phyloP scores from a whole-genome alignment of 1,139 yeast genomes.

The Yamadazyma aaseri region DNA sequence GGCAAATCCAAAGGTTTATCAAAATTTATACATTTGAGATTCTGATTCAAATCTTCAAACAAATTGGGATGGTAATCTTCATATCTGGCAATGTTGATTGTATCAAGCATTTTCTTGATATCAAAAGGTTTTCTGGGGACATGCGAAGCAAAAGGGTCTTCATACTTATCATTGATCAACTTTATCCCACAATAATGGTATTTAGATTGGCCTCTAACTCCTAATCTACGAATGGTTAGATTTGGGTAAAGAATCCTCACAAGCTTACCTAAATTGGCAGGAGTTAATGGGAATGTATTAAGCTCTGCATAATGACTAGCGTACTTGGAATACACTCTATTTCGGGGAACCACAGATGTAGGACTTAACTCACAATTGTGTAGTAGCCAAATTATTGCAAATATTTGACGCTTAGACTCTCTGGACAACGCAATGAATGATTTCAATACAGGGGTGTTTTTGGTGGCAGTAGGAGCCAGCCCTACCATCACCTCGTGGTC shows the following conservation, averaged over 20 bases:
- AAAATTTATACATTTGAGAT: conserved; percentile 22
- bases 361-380: conserved; percentile 64
- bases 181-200: conserved; percentile 89
- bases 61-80: conserved; percentile 37
- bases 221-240: conserved; percentile 78
- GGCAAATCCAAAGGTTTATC: conserved; percentile 46
- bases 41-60: conserved; percentile 27
- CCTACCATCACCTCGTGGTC: neutral
- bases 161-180: conserved; percentile 36
- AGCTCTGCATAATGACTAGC: conserved; percentile 69
- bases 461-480: neutral
- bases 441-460: too few species aligned
- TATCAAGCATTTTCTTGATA: conserved; percentile 1
- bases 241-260: conserved; percentile 73
- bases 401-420: conserved; percentile 71
- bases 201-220: conserved; percentile 85
- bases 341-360: conserved; percentile 79
- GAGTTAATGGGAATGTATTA: conserved; percentile 69
- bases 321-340: conserved; percentile 77
- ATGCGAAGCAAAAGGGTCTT: neutral
- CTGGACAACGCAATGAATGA: conserved; percentile 21
- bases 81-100: conserved; percentile 6
- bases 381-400: conserved; percentile 80
- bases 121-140: conserved; percentile 1
- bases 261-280: conserved; percentile 85